Conservation (phyloP, 768 basidiomycete genomes). For the Trametes cingulata region DNA sequence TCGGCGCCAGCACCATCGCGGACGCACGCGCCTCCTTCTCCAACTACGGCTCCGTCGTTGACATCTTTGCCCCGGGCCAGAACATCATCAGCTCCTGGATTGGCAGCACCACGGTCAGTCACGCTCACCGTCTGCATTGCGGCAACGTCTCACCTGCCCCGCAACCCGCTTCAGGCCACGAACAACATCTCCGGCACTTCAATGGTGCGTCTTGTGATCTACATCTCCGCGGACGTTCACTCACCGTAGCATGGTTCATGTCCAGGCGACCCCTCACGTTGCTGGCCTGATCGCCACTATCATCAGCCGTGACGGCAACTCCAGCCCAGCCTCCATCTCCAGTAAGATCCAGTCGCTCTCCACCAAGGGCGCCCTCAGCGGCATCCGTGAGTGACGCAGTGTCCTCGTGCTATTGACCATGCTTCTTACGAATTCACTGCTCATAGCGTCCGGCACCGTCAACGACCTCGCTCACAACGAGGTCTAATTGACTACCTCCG, state of each 20-base stretch:
- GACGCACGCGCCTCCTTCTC: constrained; percentile 40
- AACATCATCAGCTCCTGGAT: constrained; percentile 16
- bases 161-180: background rate
- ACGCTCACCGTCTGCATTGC: background rate
- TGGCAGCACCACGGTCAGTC: constrained; percentile 5
- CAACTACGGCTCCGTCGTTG: constrained; percentile 45
- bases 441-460: constrained; percentile 1
- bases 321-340: constrained; percentile 34
- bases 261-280: constrained; percentile 43
- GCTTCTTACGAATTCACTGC: background rate
- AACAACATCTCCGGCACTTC: constrained; percentile 24
- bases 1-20: constrained; percentile 40
- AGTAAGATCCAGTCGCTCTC: constrained; percentile 30
- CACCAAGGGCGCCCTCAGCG: constrained; percentile 33
- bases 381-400: constrained; percentile 24
- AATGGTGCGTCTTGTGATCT: constrained; percentile 12
- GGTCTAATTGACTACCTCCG: background rate
- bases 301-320: constrained; percentile 34
- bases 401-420: background rate
- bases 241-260: constrained; percentile 23
- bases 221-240: background rate
- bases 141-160: background rate
- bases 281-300: constrained; percentile 43
- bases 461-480: constrained; percentile 12
- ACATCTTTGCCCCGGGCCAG: constrained; percentile 43